A percentile compares a stretch with the other conserved stretches of the same genome.
These are phyloP conservation scores for Ligustrum vulgare DNA, from an alignment of 257 asterid genomes.

Conservation along the genomic window DNA sequence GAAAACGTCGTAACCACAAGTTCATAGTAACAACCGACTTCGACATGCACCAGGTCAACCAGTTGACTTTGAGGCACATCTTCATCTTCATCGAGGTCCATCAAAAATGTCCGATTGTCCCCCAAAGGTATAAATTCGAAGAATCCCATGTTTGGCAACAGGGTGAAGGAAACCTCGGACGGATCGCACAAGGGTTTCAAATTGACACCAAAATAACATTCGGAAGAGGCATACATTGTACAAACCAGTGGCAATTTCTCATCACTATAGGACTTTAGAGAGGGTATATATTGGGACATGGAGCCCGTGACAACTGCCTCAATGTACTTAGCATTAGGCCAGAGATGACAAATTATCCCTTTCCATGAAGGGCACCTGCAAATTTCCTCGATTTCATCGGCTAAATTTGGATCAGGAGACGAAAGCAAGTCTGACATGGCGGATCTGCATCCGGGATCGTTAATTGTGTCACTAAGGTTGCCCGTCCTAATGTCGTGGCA, in stretches of 20 bases:
- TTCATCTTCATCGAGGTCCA: constrained; percentile 46
- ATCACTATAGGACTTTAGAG: constrained; percentile 58
- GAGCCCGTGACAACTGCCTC: constrained; percentile 88
- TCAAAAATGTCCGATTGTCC: constrained; percentile 42
- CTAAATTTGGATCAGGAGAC: constrained; percentile 43
- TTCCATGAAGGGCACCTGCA: constrained; percentile 60
- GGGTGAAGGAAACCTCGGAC: constrained; percentile 58
- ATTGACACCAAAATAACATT: constrained; percentile 73
- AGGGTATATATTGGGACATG: constrained; percentile 75
- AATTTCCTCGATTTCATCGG: constrained; percentile 59
- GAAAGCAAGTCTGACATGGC: constrained; percentile 42
- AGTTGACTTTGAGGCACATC: constrained; percentile 40
- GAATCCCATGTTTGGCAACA: constrained; percentile 74
- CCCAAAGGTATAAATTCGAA: constrained; percentile 70
- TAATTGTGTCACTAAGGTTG: constrained; percentile 34
- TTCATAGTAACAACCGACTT: constrained; percentile 61
- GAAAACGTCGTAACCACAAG: constrained; percentile 75
- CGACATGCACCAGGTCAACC: constrained; percentile 65
- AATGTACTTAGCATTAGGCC: constrained; percentile 74
- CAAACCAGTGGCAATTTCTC: constrained; percentile 63
- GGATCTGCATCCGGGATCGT: constrained; percentile 47
- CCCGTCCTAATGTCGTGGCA: constrained; percentile 64
- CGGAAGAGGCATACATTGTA: constrained; percentile 76
- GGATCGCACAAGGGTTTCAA: constrained; percentile 62
- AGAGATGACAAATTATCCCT: constrained; percentile 62